Conservation (phyloP, 2,329 filamentous ascomycete genomes). For the Coniochaeta pulveracea region DNA sequence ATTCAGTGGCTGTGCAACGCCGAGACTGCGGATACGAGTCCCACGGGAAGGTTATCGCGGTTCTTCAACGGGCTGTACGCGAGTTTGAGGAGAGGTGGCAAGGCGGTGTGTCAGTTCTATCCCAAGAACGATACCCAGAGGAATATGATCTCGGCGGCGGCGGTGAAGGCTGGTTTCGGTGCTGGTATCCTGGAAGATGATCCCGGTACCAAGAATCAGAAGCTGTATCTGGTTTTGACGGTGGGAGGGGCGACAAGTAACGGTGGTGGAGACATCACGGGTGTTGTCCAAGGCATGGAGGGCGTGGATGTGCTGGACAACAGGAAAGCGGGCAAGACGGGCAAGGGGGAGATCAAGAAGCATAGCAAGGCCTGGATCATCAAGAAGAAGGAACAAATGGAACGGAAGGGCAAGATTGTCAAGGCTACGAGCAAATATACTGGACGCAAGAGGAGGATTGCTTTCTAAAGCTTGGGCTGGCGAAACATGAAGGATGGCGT, state of each 20-base stretch:
- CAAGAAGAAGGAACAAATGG: slow-evolving; percentile 86
- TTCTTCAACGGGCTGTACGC: slow-evolving; percentile 95
- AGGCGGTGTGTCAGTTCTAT: slow-evolving; percentile 95
- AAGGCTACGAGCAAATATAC: slow-evolving; percentile 91
- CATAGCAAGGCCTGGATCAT: slow-evolving; percentile 77
- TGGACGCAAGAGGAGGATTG: slow-evolving; percentile 70
- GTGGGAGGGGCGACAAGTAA: slow-evolving; percentile 54
- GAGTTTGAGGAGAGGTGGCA: slow-evolving; percentile 67
- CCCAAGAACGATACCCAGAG: slow-evolving; percentile 90
- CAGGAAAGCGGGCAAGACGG: slow-evolving; percentile 37
- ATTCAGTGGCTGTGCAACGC: slow-evolving; percentile 99
- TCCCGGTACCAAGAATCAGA: slow-evolving; percentile 89
- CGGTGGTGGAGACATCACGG: slow-evolving; percentile 65
- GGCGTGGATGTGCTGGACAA: slow-evolving; percentile 72
- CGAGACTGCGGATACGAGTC: slow-evolving; percentile 74
- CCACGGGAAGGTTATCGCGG: slow-evolving; percentile 63
- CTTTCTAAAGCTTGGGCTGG: slow-evolving; percentile 46
- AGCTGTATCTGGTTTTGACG: slow-evolving; percentile 90
- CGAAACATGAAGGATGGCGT: too few relatives aligned
- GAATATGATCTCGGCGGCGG: slow-evolving; percentile 82
- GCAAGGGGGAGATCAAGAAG: slow-evolving; percentile 54
- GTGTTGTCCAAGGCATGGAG: slow-evolving; percentile 81
- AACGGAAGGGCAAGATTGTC: slow-evolving; percentile 86
- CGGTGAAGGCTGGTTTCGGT: slow-evolving; percentile 88
- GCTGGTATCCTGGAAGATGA: slow-evolving; percentile 93